Evolutionary conservation across 345 rosid species (phyloP).

Genomic region (Kernera saxatilis): DNA sequence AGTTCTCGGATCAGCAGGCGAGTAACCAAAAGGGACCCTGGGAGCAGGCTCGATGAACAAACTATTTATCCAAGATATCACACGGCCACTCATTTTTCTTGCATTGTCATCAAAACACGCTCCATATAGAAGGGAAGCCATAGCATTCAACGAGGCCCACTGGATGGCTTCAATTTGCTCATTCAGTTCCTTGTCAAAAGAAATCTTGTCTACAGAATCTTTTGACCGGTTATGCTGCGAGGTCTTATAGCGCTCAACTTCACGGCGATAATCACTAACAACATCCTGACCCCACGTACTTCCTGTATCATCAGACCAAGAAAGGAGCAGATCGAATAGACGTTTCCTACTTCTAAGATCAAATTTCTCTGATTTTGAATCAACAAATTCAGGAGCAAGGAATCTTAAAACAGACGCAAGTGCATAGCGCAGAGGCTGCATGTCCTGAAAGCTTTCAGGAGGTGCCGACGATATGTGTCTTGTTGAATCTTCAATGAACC

Average conservation of each 20-base stretch:
- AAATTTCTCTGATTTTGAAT: constrained; percentile 85
- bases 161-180: constrained; percentile 95
- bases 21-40: constrained; percentile 93
- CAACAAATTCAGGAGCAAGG: constrained; percentile 93
- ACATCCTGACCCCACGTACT: constrained; percentile 84
- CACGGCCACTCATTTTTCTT: constrained; percentile 96
- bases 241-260: constrained; percentile 90
- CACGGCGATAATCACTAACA: constrained; percentile 88
- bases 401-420: constrained; percentile 87
- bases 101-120: constrained; percentile 99
- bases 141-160: constrained; percentile 97
- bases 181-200: constrained; percentile 86
- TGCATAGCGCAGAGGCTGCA: constrained; percentile 87
- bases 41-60: constrained; percentile 92
- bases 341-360: constrained; percentile 85
- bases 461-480: constrained; percentile 56
- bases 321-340: constrained; percentile 81
- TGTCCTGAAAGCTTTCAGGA: constrained; percentile 79
- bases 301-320: constrained; percentile 90
- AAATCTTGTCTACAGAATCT: constrained; percentile 89
- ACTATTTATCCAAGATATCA: constrained; percentile 95
- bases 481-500: constrained; percentile 81
- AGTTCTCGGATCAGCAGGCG: constrained; percentile 89
- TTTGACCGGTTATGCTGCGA: constrained; percentile 87
- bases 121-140: constrained; percentile 95